Base-by-base conservation (phyloP, 345 rosid genomes). In the Arabidopsis arenosa region DNA sequence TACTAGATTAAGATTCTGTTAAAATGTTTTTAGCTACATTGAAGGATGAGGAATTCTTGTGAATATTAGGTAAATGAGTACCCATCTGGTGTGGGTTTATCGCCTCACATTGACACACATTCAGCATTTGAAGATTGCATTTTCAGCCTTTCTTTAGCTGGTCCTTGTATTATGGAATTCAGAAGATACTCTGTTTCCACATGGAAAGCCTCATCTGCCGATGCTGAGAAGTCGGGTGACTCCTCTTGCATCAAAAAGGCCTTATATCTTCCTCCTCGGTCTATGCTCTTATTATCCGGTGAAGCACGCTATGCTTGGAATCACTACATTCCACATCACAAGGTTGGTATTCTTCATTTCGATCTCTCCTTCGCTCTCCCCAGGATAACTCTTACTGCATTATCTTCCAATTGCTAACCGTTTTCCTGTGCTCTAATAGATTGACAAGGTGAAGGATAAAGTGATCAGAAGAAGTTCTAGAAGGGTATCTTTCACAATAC, bases 241-340 rank as follows among this genome's bases (percentile, higher is more conserved):
- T 30, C 79, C 48, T 32, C 88, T 23, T 80, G 78, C 53, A 26
- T 83, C 40, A 86, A 95, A 79, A 92, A 79, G 61, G 92, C 92
- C 59, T 76, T 94, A 23, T 88, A 84, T 76, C 93, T 94, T 76
- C 96, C 97, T 71, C 96, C 95, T 77, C 88, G 97, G 55, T 94
- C 98, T 30, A 90, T 94, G 89, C 90, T 94, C 36, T 72, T 94
- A 58, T 82, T 94, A 73, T 89, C 93, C 1, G 92, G 93, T 45
- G 98, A 94, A 84, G 97, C 96, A 75, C 98, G 98, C 5, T 92
- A 89, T 82, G 97, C 93, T 70, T 94, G 98, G 98, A 87, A 92
- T 69, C 97, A 92, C 83, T 94, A 94, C 75, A 94, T 94, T 80
- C 97, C 93, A 47, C 98, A 94, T 80, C 98, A 94, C 80, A 94